Percentiles rank a stretch among this genome's conserved stretches.
Conservation (phyloP, 2,329 filamentous ascomycete species). For the Emericellopsis cladophorae region DNA sequence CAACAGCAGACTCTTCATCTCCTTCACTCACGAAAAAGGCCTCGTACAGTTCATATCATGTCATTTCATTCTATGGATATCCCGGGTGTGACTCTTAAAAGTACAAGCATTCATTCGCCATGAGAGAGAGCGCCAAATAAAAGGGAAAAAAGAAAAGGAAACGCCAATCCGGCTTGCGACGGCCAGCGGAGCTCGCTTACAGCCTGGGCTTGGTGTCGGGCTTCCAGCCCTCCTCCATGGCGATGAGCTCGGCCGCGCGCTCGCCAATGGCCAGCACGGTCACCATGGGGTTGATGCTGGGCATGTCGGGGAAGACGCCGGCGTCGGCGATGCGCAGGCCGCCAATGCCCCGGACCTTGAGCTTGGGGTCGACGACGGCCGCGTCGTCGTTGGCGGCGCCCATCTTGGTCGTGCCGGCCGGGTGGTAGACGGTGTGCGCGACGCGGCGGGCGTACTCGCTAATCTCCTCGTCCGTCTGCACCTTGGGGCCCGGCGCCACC, state of each 20-base stretch:
- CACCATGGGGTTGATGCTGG: constrained; percentile 81
- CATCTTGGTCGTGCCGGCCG: constrained; percentile 85
- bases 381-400: constrained; percentile 53
- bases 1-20: too few relatives aligned
- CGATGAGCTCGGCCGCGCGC: constrained; percentile 70
- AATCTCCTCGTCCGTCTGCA: constrained; percentile 68
- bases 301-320: constrained; percentile 79
- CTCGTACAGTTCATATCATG: too few relatives aligned
- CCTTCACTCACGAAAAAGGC: too few relatives aligned
- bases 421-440: constrained; percentile 85
- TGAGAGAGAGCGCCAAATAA: too few relatives aligned
- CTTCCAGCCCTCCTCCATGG: constrained; percentile 47
- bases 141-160: background rate
- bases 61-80: too few relatives aligned
- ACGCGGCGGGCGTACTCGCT: constrained; percentile 69
- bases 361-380: constrained; percentile 67
- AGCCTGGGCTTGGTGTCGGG: constrained; percentile 16
- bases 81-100: too few relatives aligned
- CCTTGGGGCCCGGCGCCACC: constrained; percentile 61
- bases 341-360: constrained; percentile 62
- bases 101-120: too few relatives aligned
- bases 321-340: constrained; percentile 73
- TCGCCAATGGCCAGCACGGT: constrained; percentile 78
- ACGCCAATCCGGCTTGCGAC: background rate
- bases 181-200: constrained; percentile 8